Base-by-base conservation (phyloP, 192 early-diverging fungal species). In the Lunasporangiospora selenospora region DNA sequence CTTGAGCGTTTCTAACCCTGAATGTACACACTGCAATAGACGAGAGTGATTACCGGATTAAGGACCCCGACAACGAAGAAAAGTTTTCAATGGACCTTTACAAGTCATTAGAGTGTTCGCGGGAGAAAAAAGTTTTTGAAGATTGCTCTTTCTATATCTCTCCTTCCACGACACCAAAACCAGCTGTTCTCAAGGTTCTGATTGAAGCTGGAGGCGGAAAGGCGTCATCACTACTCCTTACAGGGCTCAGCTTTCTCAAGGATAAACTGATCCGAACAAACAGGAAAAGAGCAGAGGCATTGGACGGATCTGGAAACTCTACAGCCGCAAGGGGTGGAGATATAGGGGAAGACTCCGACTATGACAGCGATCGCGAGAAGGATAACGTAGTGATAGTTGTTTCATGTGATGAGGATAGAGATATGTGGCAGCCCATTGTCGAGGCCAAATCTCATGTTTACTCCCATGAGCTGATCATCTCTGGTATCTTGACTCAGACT, bases 201-300 rank as follows among this genome's bases (percentile, higher is more conserved):
- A 31, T 63, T 2, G 69, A 73, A 43, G 60, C 60, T 34, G 69
- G 69, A 9, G 69, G 69, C 27, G 69, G 69, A 19, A 62, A 57
- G 39, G 44, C 61, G 44, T 27, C 43, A 3, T 39, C 60, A 13
- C 42, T 73, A 6, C 33, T 73, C 21, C 60, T 58, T 1, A 58
- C 60, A 2, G 69, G 60, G 1, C 36, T 73, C 16, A 54, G 54
- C 13, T 54, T 63, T 38, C 32, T 73, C 47, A 63, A 58, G 36
- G 69, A 73, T 18, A 47, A 45, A 37, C 29, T 71, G 27, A 32
- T 53, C 4, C 33, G 42, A 18, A 7, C 21, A n/a, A 53, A 37
- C 15, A 39, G 50, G 19, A 51, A 4, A 7, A 46, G 38, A 36
- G 36, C 10, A 29, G 34, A 33, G 4, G 30, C 30, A 1, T 34